A percentile compares a stretch with the other conserved stretches of the same genome.
Evolutionary conservation across 2,329 filamentous ascomycete species (phyloP).

Genomic region (Akanthomyces uredinophilus): DNA sequence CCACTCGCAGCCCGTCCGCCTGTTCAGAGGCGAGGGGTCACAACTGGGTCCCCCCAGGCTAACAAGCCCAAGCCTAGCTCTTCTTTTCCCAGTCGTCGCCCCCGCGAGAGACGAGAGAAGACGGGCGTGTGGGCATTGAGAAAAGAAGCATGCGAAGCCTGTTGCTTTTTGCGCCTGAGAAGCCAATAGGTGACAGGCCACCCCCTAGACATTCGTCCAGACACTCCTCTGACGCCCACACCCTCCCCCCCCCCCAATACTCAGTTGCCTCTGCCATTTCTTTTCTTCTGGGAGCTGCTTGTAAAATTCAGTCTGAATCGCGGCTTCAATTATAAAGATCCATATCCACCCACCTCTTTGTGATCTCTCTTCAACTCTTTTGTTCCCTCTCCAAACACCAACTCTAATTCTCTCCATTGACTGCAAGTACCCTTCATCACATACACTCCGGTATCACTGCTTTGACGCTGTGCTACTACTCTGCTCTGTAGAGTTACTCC

Average conservation of each 20-base stretch:
- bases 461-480: neutral
- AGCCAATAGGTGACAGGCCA: constrained; percentile 7
- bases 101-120: constrained; percentile 10
- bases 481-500: neutral
- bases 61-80: neutral
- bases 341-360: constrained; percentile 3
- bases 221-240: neutral
- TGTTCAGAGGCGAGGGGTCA: neutral
- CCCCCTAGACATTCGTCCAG: neutral
- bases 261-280: neutral
- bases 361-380: neutral
- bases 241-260: constrained; percentile 1
- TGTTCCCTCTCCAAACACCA: constrained; percentile 1
- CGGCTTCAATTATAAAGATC: constrained; percentile 12
- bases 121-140: constrained; percentile 10
- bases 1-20: neutral
- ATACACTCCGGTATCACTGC: neutral
- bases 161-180: constrained; percentile 10
- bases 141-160: constrained; percentile 8
- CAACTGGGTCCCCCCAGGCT: neutral
- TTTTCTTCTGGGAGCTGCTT: constrained; percentile 1
- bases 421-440: neutral
- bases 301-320: constrained; percentile 7
- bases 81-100: constrained; percentile 6
- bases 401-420: neutral